These are phyloP conservation scores for Serpula lacrymans DNA, from an alignment of 768 basidiomycete species.

Conservation along the genomic window DNA sequence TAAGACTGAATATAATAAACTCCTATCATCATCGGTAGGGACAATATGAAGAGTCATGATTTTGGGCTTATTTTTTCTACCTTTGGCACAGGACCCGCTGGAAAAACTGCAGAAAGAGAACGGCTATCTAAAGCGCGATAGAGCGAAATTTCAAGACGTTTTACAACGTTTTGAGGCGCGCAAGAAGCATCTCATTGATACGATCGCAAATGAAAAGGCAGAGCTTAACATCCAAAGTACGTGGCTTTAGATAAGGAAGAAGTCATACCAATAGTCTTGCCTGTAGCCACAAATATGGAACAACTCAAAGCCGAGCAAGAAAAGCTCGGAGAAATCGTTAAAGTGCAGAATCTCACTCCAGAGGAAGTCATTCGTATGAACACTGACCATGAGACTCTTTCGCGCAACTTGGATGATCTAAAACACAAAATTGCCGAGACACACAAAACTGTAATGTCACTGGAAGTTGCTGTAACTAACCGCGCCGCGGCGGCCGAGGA, in stretches of 20 bases:
- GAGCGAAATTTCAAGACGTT: constrained; percentile 75
- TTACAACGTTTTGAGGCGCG: constrained; percentile 66
- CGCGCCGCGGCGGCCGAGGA: constrained; percentile 80
- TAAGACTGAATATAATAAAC: constrained; percentile 51
- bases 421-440: constrained; percentile 73
- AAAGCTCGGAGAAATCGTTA: constrained; percentile 63
- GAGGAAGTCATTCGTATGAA: constrained; percentile 93
- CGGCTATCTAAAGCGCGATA: constrained; percentile 64
- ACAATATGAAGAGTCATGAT: too few species aligned
- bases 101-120: constrained; percentile 61
- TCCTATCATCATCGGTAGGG: constrained; percentile 61
- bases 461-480: constrained; percentile 82
- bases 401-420: constrained; percentile 71
- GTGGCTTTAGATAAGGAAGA: constrained; percentile 7
- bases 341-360: constrained; percentile 83
- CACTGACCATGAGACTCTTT: constrained; percentile 77
- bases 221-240: constrained; percentile 57
- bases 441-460: constrained; percentile 65
- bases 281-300: constrained; percentile 57
- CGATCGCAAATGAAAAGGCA: constrained; percentile 63
- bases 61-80: neutral
- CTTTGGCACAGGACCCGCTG: constrained; percentile 54
- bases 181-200: constrained; percentile 64
- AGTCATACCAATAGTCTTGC: constrained; percentile 3
- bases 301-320: constrained; percentile 62